Conservation (phyloP, 2,329 filamentous ascomycete species). For the Colletotrichum eremochloae region DNA sequence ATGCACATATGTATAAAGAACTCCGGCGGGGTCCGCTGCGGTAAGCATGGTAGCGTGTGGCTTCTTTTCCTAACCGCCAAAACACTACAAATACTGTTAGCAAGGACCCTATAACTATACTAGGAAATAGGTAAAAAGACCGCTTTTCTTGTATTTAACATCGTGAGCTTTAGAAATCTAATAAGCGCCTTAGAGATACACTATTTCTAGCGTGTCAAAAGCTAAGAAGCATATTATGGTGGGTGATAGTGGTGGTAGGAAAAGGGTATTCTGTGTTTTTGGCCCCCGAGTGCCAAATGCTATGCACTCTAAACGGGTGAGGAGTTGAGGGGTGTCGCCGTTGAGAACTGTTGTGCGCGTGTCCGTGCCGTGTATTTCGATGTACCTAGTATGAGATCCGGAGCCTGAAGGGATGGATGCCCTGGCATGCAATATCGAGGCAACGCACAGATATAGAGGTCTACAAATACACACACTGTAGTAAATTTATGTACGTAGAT, state of each 20-base stretch:
- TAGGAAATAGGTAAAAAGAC: too few species aligned
- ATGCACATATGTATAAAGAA: conserved; percentile 5
- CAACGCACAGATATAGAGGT: conserved; percentile 16
- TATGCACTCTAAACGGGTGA: not conserved
- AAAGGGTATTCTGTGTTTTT: too few species aligned
- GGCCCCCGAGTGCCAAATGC: too few species aligned
- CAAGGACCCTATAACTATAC: too few species aligned
- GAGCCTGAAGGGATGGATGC: conserved; percentile 9
- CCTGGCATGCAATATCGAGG: conserved; percentile 9
- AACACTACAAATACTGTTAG: too few species aligned
- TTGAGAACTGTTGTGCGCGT: conserved; percentile 1
- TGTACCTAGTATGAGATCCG: not conserved
- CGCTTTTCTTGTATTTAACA: too few species aligned
- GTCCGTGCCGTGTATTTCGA: not conserved
- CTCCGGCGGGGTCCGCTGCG: conserved; percentile 1
- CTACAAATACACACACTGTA: conserved; percentile 5
- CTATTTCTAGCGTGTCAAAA: too few species aligned
- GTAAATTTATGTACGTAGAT: not conserved
- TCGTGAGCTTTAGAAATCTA: too few species aligned
- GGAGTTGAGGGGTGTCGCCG: conserved; percentile 18
- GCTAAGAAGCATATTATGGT: too few species aligned
- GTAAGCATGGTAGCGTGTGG: conserved; percentile 12
- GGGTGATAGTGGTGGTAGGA: too few species aligned
- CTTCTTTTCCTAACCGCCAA: not conserved
- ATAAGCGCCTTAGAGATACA: too few species aligned